Percentiles rank a stretch among this genome's conserved stretches.
Conservation (phyloP, 371 early-diverging fungal genomes). For the Mucor mucedo region DNA sequence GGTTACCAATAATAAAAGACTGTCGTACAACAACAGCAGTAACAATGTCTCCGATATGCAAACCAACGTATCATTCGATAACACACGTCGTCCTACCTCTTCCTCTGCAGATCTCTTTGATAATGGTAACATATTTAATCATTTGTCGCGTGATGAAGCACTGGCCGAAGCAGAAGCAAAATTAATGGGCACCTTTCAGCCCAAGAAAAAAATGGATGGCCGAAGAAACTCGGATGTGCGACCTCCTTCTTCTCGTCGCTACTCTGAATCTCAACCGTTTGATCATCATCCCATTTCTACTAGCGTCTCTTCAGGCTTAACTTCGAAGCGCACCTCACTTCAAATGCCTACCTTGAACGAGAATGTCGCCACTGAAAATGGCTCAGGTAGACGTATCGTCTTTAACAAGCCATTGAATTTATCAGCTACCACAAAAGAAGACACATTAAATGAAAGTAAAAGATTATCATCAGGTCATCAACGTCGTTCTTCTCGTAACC, state of each 20-base stretch:
- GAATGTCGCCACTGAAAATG: constrained; percentile 20
- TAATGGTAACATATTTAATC: constrained; percentile 10
- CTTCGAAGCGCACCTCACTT: constrained; percentile 17
- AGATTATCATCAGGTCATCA: constrained; percentile 22
- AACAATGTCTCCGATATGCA: constrained; percentile 30
- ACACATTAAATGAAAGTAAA: constrained; percentile 4
- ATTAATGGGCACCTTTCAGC: constrained; percentile 48
- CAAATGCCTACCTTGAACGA: constrained; percentile 39
- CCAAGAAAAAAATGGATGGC: constrained; percentile 7
- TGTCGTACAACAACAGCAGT: constrained; percentile 23
- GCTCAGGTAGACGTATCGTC: constrained; percentile 14
- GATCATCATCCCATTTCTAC: constrained; percentile 5
- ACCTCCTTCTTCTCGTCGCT: constrained; percentile 32
- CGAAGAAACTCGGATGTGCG: constrained; percentile 6
- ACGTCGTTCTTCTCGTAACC: constrained; percentile 46
- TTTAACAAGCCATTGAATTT: constrained; percentile 51
- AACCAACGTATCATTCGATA: constrained; percentile 15
- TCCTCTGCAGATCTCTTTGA: constrained; percentile 5
- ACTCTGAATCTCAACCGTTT: constrained; percentile 39
- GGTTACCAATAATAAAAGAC: constrained; percentile 34
- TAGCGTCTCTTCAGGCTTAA: constrained; percentile 3
- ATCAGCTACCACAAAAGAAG: constrained; percentile 1
- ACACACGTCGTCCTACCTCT: constrained; percentile 20
- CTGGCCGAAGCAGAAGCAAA: constrained; percentile 58
- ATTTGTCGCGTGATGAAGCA: constrained; percentile 37